Evolutionary conservation across 345 rosid species (phyloP).

Genomic region (Dipteronia sinensis): DNA sequence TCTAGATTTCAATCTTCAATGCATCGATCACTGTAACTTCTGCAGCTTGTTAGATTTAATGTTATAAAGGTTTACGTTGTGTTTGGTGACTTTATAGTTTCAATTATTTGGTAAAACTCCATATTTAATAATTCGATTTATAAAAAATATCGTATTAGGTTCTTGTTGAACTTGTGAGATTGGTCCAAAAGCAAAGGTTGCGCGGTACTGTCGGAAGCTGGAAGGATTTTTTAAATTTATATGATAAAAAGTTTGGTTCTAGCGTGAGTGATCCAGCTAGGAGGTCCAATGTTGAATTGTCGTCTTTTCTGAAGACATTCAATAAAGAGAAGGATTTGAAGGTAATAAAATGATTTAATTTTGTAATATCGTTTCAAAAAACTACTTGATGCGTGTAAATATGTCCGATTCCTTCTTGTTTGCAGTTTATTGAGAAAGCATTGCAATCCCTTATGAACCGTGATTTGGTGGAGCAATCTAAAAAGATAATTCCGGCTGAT

Average conservation of each 20-base stretch:
- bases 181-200: conserved; percentile 58
- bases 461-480: conserved; percentile 37
- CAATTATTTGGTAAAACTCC: too few relatives aligned
- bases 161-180: conserved; percentile 65
- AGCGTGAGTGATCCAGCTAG: conserved; percentile 70
- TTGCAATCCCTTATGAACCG: conserved; percentile 48
- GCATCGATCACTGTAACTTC: not conserved
- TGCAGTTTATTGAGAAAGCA: conserved; percentile 50
- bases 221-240: conserved; percentile 65
- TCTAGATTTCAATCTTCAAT: not conserved
- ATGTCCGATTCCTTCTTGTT: conserved; percentile 15
- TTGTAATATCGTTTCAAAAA: not conserved
- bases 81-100: too few relatives aligned
- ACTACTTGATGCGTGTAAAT: not conserved
- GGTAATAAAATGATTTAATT: conserved; percentile 34
- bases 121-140: too few relatives aligned
- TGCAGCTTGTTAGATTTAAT: not conserved
- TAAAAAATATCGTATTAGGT: conserved; percentile 32
- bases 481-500: conserved; percentile 37
- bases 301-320: conserved; percentile 62
- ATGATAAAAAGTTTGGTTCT: conserved; percentile 62
- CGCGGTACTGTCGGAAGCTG: conserved; percentile 59
- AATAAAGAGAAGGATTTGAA: conserved; percentile 43
- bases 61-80: not conserved
- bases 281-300: conserved; percentile 51